These are phyloP conservation scores for Vicia sativa DNA, from an alignment of 306 rosid genomes.

Conservation along the genomic window DNA sequence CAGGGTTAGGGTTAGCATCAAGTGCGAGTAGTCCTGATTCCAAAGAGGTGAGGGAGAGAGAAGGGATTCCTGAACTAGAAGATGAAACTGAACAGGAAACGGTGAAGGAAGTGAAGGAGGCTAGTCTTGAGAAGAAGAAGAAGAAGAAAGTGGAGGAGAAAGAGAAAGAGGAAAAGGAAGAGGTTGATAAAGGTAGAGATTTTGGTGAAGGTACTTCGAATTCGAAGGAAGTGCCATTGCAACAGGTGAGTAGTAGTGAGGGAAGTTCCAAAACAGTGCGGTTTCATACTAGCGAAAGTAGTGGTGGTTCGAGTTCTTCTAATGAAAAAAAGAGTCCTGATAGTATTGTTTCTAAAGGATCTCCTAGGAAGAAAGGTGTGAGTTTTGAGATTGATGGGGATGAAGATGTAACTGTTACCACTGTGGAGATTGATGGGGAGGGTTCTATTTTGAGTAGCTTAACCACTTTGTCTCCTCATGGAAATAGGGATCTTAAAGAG, in stretches of 20 bases:
- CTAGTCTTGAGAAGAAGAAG: conserved; percentile 44
- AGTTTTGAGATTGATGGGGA: conserved; percentile 61
- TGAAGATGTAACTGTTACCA: conserved; percentile 47
- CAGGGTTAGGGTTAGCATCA: conserved; percentile 51
- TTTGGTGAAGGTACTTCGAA: conserved; percentile 80
- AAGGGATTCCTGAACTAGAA: conserved; percentile 97
- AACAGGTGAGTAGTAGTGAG: conserved; percentile 49
- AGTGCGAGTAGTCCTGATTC: conserved; percentile 83
- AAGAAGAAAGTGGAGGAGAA: conserved; percentile 49
- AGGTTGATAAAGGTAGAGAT: conserved; percentile 37
- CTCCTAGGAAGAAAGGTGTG: conserved; percentile 70
- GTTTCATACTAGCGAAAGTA: conserved; percentile 47
- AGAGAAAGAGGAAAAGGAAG: conserved; percentile 39
- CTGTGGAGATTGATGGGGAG: conserved; percentile 58
- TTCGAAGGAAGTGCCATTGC: conserved; percentile 58
- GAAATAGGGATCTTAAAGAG: conserved; percentile 81
- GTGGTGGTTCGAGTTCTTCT: conserved; percentile 42
- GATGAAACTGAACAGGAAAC: conserved; percentile 82
- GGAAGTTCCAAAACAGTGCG: conserved; percentile 66
- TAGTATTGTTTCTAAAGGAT: conserved; percentile 50
- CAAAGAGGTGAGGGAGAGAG: conserved; percentile 91
- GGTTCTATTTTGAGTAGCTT: conserved; percentile 79
- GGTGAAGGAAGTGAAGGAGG: conserved; percentile 38
- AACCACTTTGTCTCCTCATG: conserved; percentile 67
- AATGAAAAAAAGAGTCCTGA: conserved; percentile 72